Base-by-base conservation (phyloP, 2,329 filamentous ascomycete species). In the Aspergillus latus region DNA sequence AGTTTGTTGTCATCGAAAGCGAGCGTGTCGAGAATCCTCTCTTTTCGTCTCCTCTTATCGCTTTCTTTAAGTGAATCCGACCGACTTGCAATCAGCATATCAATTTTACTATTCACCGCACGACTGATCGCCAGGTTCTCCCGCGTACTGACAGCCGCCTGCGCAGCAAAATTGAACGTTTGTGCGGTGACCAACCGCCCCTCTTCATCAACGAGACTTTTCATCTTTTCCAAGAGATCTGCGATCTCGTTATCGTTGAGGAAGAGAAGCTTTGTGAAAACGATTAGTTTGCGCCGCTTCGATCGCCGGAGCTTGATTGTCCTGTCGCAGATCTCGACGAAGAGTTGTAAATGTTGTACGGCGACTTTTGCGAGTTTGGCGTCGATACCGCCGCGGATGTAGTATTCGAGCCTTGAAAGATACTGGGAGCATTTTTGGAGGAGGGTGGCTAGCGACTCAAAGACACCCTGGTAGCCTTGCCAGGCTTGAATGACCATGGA, bases 271-370 rank as follows among this genome's bases (percentile, higher is more conserved):
- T 64, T 64, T 6, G 55, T 30, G 5, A 61, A 57, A 5, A 60
- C 57, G 6, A 32, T 52, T n/a, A 61, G 28, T 28, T 60, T 63
- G 32, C 49, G 42, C 2, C 56, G 34, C 37, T 47, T 55, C 4
- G 63, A 65, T 2, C 45, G 54, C 28, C 62, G 58, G 2, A 65
- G 44, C 29, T 55, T 56, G 36, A 64, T 57, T 1, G 59, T 56
- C 1, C 52, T 49, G 16, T 64, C 63, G 30, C 62, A 64, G 13
- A 65, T 58, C 10, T 63, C 59, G 8, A 65, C 63, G 15, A 65
- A 65, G 1, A 61, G 49, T 26, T 58, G 59, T 16, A 65, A 55
- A 48, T 63, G 60, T 34, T 64, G 58, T n/a, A 56, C 59, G 13
- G 62, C 61, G 15, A 64, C 58, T 29, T 60, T 57, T 13, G 57